Conservation (phyloP, 306 rosid genomes). For the Acacia melanoxylon region DNA sequence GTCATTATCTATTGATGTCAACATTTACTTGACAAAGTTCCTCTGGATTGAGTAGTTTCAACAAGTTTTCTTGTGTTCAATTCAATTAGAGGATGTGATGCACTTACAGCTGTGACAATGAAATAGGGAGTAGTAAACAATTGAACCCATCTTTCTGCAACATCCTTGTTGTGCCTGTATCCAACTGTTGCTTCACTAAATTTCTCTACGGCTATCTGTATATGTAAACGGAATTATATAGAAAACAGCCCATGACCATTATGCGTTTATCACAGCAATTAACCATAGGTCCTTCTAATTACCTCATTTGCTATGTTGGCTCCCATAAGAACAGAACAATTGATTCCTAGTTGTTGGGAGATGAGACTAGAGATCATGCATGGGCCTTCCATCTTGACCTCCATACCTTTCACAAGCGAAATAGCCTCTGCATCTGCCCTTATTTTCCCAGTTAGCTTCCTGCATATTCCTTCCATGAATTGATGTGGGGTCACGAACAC, state of each 20-base stretch:
- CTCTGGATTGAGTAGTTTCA: background rate
- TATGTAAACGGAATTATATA: background rate
- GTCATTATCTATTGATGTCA: background rate
- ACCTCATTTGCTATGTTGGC: constrained; percentile 96
- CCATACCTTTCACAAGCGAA: constrained; percentile 95
- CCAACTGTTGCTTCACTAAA: constrained; percentile 50
- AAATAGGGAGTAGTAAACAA: constrained; percentile 45
- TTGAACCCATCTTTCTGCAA: constrained; percentile 44
- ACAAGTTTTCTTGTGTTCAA: background rate
- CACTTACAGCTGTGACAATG: constrained; percentile 73
- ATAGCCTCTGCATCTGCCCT: constrained; percentile 67
- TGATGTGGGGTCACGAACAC: constrained; percentile 96
- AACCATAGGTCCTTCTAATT: background rate
- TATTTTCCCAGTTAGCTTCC: constrained; percentile 64
- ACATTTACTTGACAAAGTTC: background rate
- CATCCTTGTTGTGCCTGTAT: constrained; percentile 34
- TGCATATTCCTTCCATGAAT: constrained; percentile 90
- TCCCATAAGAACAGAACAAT: constrained; percentile 91
- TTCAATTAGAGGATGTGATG: background rate
- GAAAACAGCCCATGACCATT: background rate
- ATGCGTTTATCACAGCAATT: background rate
- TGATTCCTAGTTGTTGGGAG: constrained; percentile 61
- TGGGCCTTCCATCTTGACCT: constrained; percentile 95
- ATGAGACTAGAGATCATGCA: constrained; percentile 88
- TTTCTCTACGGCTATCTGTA: constrained; percentile 55